A percentile compares a stretch with the other conserved stretches of the same genome.
Conservation (phyloP, 495 filamentous ascomycete genomes). For the Evernia prunastri region DNA sequence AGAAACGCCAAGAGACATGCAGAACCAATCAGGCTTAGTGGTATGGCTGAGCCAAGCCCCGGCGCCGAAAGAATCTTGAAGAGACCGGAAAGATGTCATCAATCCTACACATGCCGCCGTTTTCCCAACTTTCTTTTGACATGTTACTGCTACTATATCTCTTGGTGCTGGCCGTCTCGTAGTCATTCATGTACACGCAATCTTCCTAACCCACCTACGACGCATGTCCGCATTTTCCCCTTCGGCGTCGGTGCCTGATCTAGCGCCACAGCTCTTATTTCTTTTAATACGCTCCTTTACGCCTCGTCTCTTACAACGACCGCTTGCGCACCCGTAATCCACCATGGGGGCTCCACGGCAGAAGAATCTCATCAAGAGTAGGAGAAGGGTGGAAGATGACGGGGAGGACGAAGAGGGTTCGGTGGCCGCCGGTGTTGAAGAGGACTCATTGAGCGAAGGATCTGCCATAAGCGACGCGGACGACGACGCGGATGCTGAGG, state of each 20-base stretch:
- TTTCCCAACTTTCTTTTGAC: background rate
- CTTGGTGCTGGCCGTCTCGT: conserved; percentile 16
- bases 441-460: conserved; percentile 78
- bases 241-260: conserved; percentile 20
- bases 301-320: background rate
- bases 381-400: conserved; percentile 74
- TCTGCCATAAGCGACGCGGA: conserved; percentile 69
- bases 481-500: conserved; percentile 66
- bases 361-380: conserved; percentile 68
- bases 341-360: conserved; percentile 57
- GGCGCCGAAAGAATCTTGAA: conserved; percentile 6
- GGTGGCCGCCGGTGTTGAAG: conserved; percentile 59
- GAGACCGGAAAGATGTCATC: conserved; percentile 15
- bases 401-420: conserved; percentile 62
- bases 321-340: background rate
- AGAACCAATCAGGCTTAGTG: conserved; percentile 14
- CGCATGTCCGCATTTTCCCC: conserved; percentile 5
- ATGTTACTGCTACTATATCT: conserved; percentile 2
- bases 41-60: conserved; percentile 2
- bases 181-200: conserved; percentile 7
- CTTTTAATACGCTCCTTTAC: conserved; percentile 7
- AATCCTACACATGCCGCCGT: conserved; percentile 10
- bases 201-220: conserved; percentile 3
- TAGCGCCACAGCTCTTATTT: conserved; percentile 13
- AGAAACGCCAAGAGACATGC: conserved; percentile 2